Evolutionary conservation across 192 early-diverging fungal genomes (phyloP), one percentile per base, ranked within the genome.

Genomic region (Spinellus fusiger): DNA sequence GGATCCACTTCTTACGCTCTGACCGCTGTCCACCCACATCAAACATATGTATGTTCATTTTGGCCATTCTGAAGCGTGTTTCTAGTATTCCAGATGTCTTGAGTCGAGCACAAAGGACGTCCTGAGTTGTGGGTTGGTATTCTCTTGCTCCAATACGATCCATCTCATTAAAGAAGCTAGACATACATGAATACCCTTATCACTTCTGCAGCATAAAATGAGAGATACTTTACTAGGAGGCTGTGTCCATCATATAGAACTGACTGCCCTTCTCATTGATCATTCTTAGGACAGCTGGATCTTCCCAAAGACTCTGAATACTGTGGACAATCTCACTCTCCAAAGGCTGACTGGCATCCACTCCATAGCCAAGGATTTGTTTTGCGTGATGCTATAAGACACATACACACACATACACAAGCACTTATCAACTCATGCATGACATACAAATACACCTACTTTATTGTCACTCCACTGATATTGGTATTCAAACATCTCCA

Each of bases 11-110:
- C 66, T 85, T 85, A 49, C 91, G 78, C 61, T 93, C 90, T 15
- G 84, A 89, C 64, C 91, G 73, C 55, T 93, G 91, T 10, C 91
- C 91, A 25, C 91, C 91, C 2, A 93, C 90, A 64, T 93, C 91
- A 73, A 92, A 89, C 89, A 93, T 92, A 49, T 84, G 86, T 64
- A 34, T 35, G 16, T 6, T 51, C 35, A 18, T 5, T 37, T 27
- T 28, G 38, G 26, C 16, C 10, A 59, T 5, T 52, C 15, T 47
- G 74, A 96, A 95, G 46, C 88, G 85, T 28, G 91, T 95, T 76
- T 98, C 95, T n/a, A 91, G 93, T 64, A 98, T 98, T 61, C 94
- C 94, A 9, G 95, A 96, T 5, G 95, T 96, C 75, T 96, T 98
- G 40, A 93, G 88, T 57, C 95, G 88, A 23, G 95, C 89, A 15